Evolutionary conservation across 345 rosid genomes (phyloP).

Genomic region (Odontarrhena argentea): DNA sequence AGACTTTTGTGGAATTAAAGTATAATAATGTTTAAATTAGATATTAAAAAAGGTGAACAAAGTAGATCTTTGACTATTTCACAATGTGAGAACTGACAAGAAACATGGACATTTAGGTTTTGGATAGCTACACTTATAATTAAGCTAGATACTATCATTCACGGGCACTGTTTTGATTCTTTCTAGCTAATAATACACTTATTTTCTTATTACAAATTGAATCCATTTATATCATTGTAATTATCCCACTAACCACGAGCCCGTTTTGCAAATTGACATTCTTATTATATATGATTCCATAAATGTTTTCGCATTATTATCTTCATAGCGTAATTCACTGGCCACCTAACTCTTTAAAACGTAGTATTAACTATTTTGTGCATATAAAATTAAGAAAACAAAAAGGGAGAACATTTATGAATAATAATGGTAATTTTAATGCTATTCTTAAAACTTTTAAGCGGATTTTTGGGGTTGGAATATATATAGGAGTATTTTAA

Average conservation of each 20-base stretch:
- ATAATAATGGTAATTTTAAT: constrained; percentile 1
- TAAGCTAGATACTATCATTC: constrained; percentile 26
- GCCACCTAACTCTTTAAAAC: neutral
- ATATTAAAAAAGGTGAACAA: neutral
- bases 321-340: constrained; percentile 2
- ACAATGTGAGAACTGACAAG: constrained; percentile 29
- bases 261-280: constrained; percentile 17
- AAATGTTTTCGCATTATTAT: constrained; percentile 2
- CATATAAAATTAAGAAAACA: neutral
- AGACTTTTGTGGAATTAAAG: constrained; percentile 27
- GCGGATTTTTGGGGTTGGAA: neutral
- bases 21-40: neutral
- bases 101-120: constrained; percentile 14
- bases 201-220: neutral
- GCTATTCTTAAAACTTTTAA: neutral
- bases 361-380: neutral
- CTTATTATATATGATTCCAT: neutral
- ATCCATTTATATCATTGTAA: neutral
- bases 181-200: constrained; percentile 19
- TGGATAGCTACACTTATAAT: neutral
- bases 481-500: neutral
- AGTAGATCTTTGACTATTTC: constrained; percentile 9
- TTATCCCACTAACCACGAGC: constrained; percentile 27
- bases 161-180: constrained; percentile 23
- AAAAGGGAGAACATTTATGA: neutral